These are phyloP conservation scores for Corrigiola litoralis DNA, from an alignment of 179 eudicot genomes.

Conservation along the genomic window DNA sequence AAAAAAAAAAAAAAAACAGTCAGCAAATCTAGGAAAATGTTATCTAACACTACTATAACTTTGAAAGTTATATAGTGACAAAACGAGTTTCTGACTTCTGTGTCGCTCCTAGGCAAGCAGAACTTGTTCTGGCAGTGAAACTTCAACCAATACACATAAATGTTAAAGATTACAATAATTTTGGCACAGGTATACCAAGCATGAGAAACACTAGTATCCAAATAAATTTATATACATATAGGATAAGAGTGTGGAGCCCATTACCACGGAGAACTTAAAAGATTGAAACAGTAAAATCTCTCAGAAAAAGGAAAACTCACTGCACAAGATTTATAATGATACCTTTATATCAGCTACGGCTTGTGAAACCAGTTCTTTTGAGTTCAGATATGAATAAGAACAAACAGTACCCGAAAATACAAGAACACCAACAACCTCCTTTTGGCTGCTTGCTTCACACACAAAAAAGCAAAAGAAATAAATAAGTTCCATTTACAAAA, in stretches of 20 bases:
- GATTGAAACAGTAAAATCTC: not conserved
- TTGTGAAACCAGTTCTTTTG: conserved; percentile 84
- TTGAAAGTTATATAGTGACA: not conserved
- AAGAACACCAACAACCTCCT: conserved; percentile 72
- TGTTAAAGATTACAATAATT: too few species aligned
- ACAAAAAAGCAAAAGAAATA: conserved; percentile 17
- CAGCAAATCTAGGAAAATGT: too few species aligned
- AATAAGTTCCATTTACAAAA: conserved; percentile 1
- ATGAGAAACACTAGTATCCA: too few species aligned
- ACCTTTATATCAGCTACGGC: conserved; percentile 93
- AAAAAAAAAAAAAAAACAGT: too few species aligned
- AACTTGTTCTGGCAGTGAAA: not conserved
- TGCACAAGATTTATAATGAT: not conserved
- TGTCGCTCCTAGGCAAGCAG: not conserved
- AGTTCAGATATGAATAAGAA: conserved; percentile 73
- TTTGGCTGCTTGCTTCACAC: conserved; percentile 70
- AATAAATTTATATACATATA: not conserved
- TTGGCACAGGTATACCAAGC: too few species aligned
- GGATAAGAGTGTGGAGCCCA: not conserved
- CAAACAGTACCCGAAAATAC: conserved; percentile 60
- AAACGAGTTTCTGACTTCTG: not conserved
- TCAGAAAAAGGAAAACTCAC: not conserved
- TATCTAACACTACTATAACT: not conserved
- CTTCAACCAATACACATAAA: not conserved
- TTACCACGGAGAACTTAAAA: not conserved